phyloP scores from a whole-genome alignment of 768 basidiomycete species.

The Plicaturopsis crispa region DNA sequence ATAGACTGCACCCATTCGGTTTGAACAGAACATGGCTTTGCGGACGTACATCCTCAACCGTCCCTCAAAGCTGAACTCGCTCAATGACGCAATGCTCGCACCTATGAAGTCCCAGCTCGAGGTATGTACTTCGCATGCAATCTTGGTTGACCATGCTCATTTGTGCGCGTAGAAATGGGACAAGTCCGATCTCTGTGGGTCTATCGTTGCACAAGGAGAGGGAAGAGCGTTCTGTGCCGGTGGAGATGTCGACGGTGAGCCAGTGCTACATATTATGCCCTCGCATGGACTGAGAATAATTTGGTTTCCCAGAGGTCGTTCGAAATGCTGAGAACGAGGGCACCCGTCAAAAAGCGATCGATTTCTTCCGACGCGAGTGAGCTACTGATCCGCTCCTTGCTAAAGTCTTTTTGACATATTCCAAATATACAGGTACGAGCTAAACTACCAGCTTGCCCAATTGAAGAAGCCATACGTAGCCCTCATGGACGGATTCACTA shows the following conservation, averaged over 20 bases:
- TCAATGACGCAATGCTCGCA: constrained; percentile 73
- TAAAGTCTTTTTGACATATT: constrained; percentile 8
- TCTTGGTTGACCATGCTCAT: constrained; percentile 6
- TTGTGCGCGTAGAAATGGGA: constrained; percentile 57
- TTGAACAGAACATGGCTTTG: constrained; percentile 55
- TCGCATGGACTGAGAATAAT: too few species aligned
- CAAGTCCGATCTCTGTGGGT: constrained; percentile 57
- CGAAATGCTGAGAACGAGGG: constrained; percentile 37
- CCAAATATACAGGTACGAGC: constrained; percentile 61
- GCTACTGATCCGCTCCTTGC: constrained; percentile 24
- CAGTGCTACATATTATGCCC: constrained; percentile 2
- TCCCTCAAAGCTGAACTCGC: constrained; percentile 71
- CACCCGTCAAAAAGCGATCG: constrained; percentile 58
- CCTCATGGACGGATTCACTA: constrained; percentile 85
- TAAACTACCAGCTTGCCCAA: constrained; percentile 65
- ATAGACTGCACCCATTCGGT: constrained; percentile 25
- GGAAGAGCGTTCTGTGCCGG: constrained; percentile 89
- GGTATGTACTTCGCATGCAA: constrained; percentile 32
- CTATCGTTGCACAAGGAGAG: constrained; percentile 64
- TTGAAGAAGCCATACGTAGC: constrained; percentile 86
- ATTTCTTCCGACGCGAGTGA: constrained; percentile 88
- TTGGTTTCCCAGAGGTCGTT: constrained; percentile 67
- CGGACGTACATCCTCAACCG: constrained; percentile 78
- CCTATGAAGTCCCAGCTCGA: constrained; percentile 67
- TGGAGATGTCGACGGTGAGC: constrained; percentile 86